Evolutionary conservation across 805 yeast genomes (phyloP), one percentile per base, ranked within the genome.

Genomic region (Nakazawaea ernobii): DNA sequence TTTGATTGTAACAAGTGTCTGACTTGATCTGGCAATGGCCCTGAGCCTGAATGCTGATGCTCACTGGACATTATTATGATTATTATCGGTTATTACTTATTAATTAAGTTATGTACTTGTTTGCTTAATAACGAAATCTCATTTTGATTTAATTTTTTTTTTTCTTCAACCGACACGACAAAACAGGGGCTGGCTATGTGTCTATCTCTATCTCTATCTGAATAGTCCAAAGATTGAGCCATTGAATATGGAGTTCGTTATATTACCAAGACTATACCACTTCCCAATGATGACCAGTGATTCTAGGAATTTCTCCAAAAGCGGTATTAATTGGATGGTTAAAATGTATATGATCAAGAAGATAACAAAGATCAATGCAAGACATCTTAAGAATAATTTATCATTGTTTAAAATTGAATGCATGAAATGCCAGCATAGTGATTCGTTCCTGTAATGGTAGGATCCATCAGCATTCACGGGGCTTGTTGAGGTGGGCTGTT

Each of bases 1-100:
- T 88, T 82, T 11, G 76, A 71, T 50, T 79, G 71, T 33, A 86
- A 70, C 35, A 85, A 66, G 10, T 67, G 59, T 17, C 69, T 49
- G 14, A 79, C 69, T 11, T 59, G 52, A 1, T 56, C 54, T 2
- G 71, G 68, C 10, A 66, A 49, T 44, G 65, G 61, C 7, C 58
- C 53, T 33, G 30, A 20, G 10, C 39, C 39, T 26, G 38, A 20
- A 30, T 39, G 38, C 6, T 26, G 9, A 10, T 39, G 27, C 11
- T 24, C 29, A 8, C 8, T 15, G 13, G 42, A n/a, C 26, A 27
- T 39, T 17, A 32, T 32, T 8, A 29, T 29, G 8, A 8, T 29
- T 8, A 29, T 29, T 29, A 11, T 29, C 10, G 11, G n/a, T n/a
- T n/a, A n/a, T n/a, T n/a, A n/a, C n/a, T n/a, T n/a, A n/a, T n/a